Base-by-base conservation (phyloP, 2,329 filamentous ascomycete species). In the Didymella pomorum region DNA sequence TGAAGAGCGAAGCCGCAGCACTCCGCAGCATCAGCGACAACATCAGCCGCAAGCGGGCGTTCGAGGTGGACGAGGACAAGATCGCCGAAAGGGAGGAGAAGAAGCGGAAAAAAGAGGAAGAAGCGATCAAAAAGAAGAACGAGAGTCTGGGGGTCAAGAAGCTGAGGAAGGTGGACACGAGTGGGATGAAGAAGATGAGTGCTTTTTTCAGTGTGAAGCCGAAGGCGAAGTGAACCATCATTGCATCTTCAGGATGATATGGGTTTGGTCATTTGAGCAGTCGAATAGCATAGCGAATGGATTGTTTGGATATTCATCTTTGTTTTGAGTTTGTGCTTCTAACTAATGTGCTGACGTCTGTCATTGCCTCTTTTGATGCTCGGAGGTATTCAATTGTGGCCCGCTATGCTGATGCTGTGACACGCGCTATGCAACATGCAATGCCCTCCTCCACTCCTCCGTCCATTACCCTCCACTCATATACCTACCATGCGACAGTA, bases 101-200 rank as follows among this genome's bases (percentile, higher is more conserved):
- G 85, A 93, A 90, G 80, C 83, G 89, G 42, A 93, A 89, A 75
- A 87, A 89, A 78, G 93, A 97, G 49, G 94, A 97, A 61, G 93
- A 97, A 58, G 93, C 97, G 58, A 90, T 89, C 79, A 89, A 87
- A 76, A 93, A 89, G 78, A 93, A 96, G 79, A 86, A 85, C 2
- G 86, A 91, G 78, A 95, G 90, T 62, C 83, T 87, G 26, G 93
- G 87, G 0, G 87, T 97, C 1, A 89, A 88, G 73, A 85, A 93
- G 46, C 76, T 99, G 71, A 90, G 90, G 75, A 99, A 98, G 80
- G 94, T 93, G 46, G 91, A 98, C 78, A 93, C 90, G 0, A 86
- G 80, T 21, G 95, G 95, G 1, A 99, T 99, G 95, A 95, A 91
- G 84, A 99, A 98, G 82, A 86, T 99, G 85, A 97, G 91, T 73